A percentile compares a stretch with the other conserved stretches of the same genome.
phyloP scores from a whole-genome alignment of 371 early-diverging fungal genomes.

The Nematocida parisii region DNA sequence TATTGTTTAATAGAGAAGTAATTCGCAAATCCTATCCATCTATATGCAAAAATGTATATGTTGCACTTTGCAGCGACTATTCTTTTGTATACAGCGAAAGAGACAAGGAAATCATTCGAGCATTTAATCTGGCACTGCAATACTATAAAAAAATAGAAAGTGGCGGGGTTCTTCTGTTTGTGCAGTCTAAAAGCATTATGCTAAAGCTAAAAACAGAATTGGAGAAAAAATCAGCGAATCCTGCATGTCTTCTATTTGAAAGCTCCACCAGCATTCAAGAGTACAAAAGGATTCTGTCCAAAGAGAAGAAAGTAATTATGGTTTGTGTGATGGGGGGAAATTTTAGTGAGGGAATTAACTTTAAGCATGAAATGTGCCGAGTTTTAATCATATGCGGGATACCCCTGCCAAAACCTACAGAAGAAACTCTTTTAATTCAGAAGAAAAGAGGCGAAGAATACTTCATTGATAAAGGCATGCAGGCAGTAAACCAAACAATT shows the following conservation, averaged over 20 bases:
- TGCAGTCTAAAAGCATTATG: conserved; percentile 68
- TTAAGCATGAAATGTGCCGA: conserved; percentile 68
- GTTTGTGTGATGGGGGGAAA: conserved; percentile 90
- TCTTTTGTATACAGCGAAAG: conserved; percentile 26
- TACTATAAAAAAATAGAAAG: conserved; percentile 45
- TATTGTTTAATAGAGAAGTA: conserved; percentile 27
- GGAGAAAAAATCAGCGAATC: background rate
- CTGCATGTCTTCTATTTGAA: conserved; percentile 57
- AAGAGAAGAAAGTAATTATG: conserved; percentile 72
- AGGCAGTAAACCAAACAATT: conserved; percentile 84
- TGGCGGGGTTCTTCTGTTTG: conserved; percentile 69
- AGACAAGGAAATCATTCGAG: background rate
- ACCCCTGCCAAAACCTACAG: conserved; percentile 77
- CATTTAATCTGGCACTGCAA: conserved; percentile 18
- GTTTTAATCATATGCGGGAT: conserved; percentile 79
- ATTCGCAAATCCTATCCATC: conserved; percentile 21
- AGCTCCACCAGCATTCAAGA: conserved; percentile 12
- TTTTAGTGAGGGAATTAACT: conserved; percentile 94
- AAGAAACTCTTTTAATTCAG: conserved; percentile 73
- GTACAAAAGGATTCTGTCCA: background rate
- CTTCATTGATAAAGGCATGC: conserved; percentile 72
- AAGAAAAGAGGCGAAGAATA: conserved; percentile 62
- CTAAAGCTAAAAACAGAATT: conserved; percentile 43
- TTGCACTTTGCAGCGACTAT: conserved; percentile 21
- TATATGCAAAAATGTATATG: conserved; percentile 40